Conservation (phyloP, 169 alveolate species). For the Cryptosporidium xiaoi region DNA sequence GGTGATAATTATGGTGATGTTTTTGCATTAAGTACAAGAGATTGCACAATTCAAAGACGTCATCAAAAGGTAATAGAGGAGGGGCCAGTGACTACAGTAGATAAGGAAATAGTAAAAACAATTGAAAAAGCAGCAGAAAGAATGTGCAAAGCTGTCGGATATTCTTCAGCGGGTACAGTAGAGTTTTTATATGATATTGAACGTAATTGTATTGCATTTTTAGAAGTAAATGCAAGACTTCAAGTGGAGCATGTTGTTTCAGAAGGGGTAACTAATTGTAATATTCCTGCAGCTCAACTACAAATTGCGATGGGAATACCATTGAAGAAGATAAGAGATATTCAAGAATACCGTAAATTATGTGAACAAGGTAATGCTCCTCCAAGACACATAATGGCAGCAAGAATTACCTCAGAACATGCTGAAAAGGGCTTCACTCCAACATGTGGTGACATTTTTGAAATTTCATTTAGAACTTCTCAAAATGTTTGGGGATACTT, state of each 20-base stretch:
- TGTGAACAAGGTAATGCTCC: slow-evolving; percentile 72
- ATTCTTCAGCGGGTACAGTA: slow-evolving; percentile 89
- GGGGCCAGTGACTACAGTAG: slow-evolving; percentile 89
- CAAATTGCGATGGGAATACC: slow-evolving; percentile 89
- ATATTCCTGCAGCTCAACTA: slow-evolving; percentile 85
- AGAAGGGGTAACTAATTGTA: slow-evolving; percentile 90
- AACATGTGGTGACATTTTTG: slow-evolving; percentile 82
- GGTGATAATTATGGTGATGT: slow-evolving; percentile 91
- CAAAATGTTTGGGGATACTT: slow-evolving; percentile 87
- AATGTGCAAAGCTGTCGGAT: slow-evolving; percentile 87
- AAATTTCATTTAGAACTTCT: slow-evolving; percentile 80
- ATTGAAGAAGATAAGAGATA: slow-evolving; percentile 83
- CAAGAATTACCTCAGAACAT: slow-evolving; percentile 89
- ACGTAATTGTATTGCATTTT: slow-evolving; percentile 84
- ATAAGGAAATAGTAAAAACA: slow-evolving; percentile 83
- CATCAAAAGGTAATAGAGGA: slow-evolving; percentile 93
- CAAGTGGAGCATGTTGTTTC: slow-evolving; percentile 96
- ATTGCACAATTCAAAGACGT: slow-evolving; percentile 93
- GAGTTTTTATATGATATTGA: slow-evolving; percentile 90
- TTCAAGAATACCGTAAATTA: slow-evolving; percentile 67
- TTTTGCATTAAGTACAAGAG: slow-evolving; percentile 90
- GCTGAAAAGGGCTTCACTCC: slow-evolving; percentile 90
- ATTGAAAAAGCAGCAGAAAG: slow-evolving; percentile 91
- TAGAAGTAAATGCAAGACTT: slow-evolving; percentile 89
- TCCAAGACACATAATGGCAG: slow-evolving; percentile 83